These are phyloP conservation scores for Ziziphus jujuba DNA, from an alignment of 306 rosid genomes.

Conservation along the genomic window DNA sequence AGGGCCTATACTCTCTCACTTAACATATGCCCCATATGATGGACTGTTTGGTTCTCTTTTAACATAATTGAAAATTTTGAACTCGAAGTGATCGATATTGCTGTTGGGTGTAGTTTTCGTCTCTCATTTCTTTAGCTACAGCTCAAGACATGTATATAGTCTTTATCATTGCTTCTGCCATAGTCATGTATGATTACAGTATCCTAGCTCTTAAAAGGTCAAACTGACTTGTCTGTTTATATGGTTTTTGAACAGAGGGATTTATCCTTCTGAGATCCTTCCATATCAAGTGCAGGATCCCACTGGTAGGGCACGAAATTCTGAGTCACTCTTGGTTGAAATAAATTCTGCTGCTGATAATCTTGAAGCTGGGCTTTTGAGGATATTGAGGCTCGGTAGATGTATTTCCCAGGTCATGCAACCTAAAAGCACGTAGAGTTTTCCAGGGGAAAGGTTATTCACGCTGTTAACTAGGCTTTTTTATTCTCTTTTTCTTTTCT, in stretches of 20 bases:
- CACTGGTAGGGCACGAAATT: constrained; percentile 19
- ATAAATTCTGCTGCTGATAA: constrained; percentile 46
- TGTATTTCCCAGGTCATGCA: constrained; percentile 51
- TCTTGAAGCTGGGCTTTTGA: constrained; percentile 51
- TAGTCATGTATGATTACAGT: background rate
- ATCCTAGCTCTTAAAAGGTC: background rate
- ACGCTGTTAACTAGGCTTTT: background rate
- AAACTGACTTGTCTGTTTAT: constrained; percentile 24
- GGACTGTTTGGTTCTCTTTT: no score
- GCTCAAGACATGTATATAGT: no score
- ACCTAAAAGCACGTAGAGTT: constrained; percentile 19
- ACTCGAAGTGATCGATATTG: no score
- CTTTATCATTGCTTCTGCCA: no score
- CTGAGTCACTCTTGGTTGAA: constrained; percentile 40
- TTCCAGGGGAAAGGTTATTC: background rate
- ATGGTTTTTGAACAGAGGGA: constrained; percentile 64
- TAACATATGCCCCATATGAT: no score
- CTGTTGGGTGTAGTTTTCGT: no score
- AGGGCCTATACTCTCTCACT: no score
- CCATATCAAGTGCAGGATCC: constrained; percentile 50
- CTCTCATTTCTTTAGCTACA: no score
- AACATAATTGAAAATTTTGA: no score
- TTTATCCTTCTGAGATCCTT: constrained; percentile 70
- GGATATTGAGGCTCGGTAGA: constrained; percentile 65
- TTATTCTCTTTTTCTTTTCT: no score